Base-by-base conservation (phyloP, 2,329 filamentous ascomycete species). In the Emergomyces pasteurianus region DNA sequence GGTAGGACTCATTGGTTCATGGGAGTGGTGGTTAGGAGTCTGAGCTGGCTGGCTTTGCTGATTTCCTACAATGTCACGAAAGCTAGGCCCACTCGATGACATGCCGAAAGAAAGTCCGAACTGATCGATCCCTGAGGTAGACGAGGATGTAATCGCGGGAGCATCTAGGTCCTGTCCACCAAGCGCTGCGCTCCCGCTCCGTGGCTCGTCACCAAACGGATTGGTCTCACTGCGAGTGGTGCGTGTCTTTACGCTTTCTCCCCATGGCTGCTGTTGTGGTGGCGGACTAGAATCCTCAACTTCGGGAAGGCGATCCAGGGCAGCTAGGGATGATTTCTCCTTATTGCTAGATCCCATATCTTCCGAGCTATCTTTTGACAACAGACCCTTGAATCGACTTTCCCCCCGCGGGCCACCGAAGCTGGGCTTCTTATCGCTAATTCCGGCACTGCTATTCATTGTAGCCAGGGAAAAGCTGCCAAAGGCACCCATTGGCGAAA, bases 1-100 rank as follows among this genome's bases (percentile, higher is more conserved):
- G 0, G 92, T 94, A 12, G 94, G 94, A 71, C 92, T 97, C 70
- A 90, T 83, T 0, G 89, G 87, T 62, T 90, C 89, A 65, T 86
- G 80, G 55, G 76, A 74, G 58, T 78, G 75, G 55, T 78, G 72
- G 58, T 75, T 77, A 12, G 81, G 81, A 18, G 80, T 81, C 50
- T 82, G 80, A 64, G 84, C 80, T 73, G 81, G 74, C 56, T 80
- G 78, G 60, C 84, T 81, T 43, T 83, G 80, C 56, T 85, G 79
- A 58, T 80, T 80, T 64, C 81, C 77, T 68, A 82, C 77, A 64
- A 83, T 73, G 65, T 85, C 81, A 52, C 81, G 80, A 64, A 84
- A 73, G 71, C 84, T 70, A 78, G 80, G 74, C 40, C 80, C 80
- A 66, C 83, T 81, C 4, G 81, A 73, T 18, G 81, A 83, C 79